phyloP scores from a whole-genome alignment of 148 eudicot genomes.

The Vaccinium macrocarpon region DNA sequence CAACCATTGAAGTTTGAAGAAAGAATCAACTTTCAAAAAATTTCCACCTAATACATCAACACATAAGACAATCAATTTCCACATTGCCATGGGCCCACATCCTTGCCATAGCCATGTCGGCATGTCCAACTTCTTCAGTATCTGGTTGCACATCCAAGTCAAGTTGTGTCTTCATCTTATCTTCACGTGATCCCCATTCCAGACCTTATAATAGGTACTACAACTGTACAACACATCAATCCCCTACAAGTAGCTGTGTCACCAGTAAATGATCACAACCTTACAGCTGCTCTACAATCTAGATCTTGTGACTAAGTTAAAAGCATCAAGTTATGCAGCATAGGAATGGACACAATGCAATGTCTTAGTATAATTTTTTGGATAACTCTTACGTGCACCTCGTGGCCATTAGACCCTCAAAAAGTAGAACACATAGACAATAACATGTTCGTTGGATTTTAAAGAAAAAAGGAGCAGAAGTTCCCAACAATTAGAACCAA shows the following conservation, averaged over 20 bases:
- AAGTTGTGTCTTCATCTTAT: not conserved
- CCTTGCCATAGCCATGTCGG: not conserved
- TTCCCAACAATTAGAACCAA: not conserved
- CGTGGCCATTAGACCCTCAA: not conserved
- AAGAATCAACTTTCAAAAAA: not conserved
- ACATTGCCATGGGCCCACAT: not conserved
- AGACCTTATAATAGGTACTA: not conserved
- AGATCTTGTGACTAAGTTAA: not conserved
- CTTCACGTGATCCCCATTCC: not conserved
- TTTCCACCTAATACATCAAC: not conserved
- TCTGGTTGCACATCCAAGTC: not conserved
- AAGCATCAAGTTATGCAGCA: constrained; percentile 1
- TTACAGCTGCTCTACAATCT: not conserved
- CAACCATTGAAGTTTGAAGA: not conserved
- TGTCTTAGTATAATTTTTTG: not conserved
- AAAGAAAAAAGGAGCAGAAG: not conserved
- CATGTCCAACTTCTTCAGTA: not conserved
- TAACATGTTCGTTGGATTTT: not conserved
- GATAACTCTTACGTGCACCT: not conserved
- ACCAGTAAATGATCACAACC: not conserved
- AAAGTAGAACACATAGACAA: not conserved
- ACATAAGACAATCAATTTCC: not conserved
- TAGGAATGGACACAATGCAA: not conserved
- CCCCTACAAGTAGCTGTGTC: not conserved
- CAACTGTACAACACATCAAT: not conserved